phyloP scores from a whole-genome alignment of 148 eudicot genomes.

The Mesembryanthemum crystallinum region DNA sequence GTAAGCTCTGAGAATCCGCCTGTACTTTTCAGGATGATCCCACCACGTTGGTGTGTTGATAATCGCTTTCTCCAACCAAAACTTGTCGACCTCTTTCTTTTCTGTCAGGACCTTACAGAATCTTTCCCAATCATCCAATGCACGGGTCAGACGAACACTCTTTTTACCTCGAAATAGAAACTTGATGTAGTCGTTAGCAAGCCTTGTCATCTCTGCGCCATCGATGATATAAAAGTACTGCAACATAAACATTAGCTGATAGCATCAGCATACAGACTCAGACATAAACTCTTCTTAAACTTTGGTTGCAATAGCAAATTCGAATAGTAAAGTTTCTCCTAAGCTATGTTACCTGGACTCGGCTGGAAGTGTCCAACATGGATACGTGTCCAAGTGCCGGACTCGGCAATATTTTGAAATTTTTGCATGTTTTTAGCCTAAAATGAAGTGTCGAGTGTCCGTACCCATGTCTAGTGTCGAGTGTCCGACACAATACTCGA shows the following conservation, averaged over 20 bases:
- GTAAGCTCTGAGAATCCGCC: slow-evolving; percentile 25
- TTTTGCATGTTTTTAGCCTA: too few relatives aligned
- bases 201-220: slow-evolving; percentile 48
- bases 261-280: slow-evolving; percentile 3
- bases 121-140: slow-evolving; percentile 36
- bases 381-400: too few relatives aligned
- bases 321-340: background rate
- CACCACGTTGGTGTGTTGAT: slow-evolving; percentile 56
- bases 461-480: too few relatives aligned
- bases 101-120: slow-evolving; percentile 26
- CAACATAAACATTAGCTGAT: slow-evolving; percentile 17
- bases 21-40: slow-evolving; percentile 47
- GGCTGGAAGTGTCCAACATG: too few relatives aligned
- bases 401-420: too few relatives aligned
- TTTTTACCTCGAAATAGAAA: slow-evolving; percentile 42
- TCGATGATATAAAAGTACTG: slow-evolving; percentile 74
- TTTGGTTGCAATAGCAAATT: background rate
- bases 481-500: too few relatives aligned
- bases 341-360: too few relatives aligned
- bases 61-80: slow-evolving; percentile 55
- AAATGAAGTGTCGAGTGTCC: too few relatives aligned
- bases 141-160: slow-evolving; percentile 51
- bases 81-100: slow-evolving; percentile 29
- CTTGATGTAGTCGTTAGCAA: slow-evolving; percentile 46
- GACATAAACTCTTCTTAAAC: background rate